Percentiles rank a stretch among this genome's conserved stretches.
Conservation (phyloP, 2,329 filamentous ascomycete genomes). For the Claviceps sp. region DNA sequence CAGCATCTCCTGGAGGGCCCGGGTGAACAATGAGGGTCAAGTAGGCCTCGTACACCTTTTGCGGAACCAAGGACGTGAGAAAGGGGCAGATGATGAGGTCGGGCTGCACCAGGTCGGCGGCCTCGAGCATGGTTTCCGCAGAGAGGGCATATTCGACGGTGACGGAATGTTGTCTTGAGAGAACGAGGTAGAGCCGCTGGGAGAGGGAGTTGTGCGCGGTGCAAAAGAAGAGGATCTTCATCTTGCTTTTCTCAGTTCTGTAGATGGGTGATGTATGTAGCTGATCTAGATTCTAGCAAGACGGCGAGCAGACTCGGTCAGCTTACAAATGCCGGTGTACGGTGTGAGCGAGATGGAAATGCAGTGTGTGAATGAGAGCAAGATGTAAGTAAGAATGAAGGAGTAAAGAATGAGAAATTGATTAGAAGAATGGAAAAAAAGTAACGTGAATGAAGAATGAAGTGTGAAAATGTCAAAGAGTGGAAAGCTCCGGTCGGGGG, state of each 20-base stretch:
- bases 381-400: too few species aligned
- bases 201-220: slow-evolving; percentile 31
- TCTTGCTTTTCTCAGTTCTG: not conserved
- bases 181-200: slow-evolving; percentile 23
- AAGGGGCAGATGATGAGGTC: slow-evolving; percentile 30
- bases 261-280: too few species aligned
- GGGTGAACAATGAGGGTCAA: slow-evolving; percentile 28
- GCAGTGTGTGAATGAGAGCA: too few species aligned
- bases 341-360: too few species aligned
- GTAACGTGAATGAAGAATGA: too few species aligned
- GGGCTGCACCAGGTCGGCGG: slow-evolving; percentile 21
- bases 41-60: slow-evolving; percentile 21
- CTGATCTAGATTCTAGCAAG: too few species aligned
- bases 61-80: slow-evolving; percentile 24
- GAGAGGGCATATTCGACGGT: slow-evolving; percentile 26
- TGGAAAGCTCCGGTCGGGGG: too few species aligned
- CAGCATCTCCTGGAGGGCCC: slow-evolving; percentile 27
- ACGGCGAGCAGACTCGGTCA: too few species aligned
- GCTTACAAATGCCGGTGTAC: too few species aligned
- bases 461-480: too few species aligned
- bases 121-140: slow-evolving; percentile 22
- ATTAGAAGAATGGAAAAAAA: too few species aligned
- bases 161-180: slow-evolving; percentile 22
- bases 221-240: slow-evolving; percentile 30
- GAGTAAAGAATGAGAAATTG: too few species aligned